Base-by-base conservation (phyloP, 371 early-diverging fungal genomes). In the Mortierella sp. region DNA sequence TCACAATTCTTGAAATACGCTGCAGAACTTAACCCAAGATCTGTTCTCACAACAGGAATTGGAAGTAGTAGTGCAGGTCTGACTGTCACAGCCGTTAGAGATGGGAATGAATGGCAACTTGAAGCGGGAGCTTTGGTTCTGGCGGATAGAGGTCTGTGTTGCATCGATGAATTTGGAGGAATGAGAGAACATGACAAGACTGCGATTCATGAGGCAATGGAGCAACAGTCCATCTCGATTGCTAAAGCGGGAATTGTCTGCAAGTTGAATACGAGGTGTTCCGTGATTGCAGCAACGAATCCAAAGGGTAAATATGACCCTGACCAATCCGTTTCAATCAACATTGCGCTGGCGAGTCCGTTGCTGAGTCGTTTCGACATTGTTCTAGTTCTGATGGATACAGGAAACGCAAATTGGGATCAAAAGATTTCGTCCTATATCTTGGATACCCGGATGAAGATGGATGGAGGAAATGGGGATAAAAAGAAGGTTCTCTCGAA, bases 151-250 rank as follows among this genome's bases (percentile, higher is more conserved):
- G 94, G 94, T 1, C 64, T 94, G 28, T 93, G 94, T 65, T 94
- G 94, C 67, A 93, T 94, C 62, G 95, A 94, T 66, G 95, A 94
- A 79, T 89, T 94, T 79, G 91, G 91, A 32, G 90, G 90, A 58
- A 92, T 96, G 83, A 74, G 90, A 8, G 91, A 91, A 69, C 75
- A 85, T 45, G 96, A 96, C 81, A 87, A 93, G 74, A 85, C 87
- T 0, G 87, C 91, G 23, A 91, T 94, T 58, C 92, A 91, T 69
- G 96, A 95, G 73, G 95, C 93, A 7, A 94, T 95, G 94, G 95
- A 95, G 71, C 96, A 95, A 74, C 95, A 95, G 68, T 87, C 89
- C 13, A 82, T 84, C 23, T 83, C 84, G 23, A 82, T 84, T n/a
- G 87, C 87, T 49, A 90, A 95, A 82, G 95, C 95, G 0, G 96